These are phyloP conservation scores for Gliomastix tumulicola DNA, from an alignment of 2,329 filamentous ascomycete genomes.

Conservation along the genomic window DNA sequence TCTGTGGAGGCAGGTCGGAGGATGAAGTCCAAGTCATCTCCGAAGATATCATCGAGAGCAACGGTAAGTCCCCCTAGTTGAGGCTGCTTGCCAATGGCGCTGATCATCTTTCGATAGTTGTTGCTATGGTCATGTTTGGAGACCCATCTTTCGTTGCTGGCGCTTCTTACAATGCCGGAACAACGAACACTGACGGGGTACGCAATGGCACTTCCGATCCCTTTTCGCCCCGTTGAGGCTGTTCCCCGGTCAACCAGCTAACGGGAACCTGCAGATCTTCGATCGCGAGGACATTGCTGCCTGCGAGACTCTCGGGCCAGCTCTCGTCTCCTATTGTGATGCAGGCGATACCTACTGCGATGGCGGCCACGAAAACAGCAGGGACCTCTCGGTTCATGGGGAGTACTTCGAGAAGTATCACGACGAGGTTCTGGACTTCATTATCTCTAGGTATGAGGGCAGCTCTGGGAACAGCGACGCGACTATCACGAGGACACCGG, in stretches of 20 bases:
- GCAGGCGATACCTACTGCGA: conserved; percentile 33
- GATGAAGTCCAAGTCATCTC: conserved; percentile 17
- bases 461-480: too few species aligned
- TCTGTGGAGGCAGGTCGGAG: conserved; percentile 25
- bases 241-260: not conserved
- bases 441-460: conserved; percentile 25
- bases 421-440: conserved; percentile 22
- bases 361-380: conserved; percentile 15
- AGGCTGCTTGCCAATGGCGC: not conserved
- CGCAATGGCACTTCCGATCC: conserved; percentile 9
- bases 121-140: conserved; percentile 31
- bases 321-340: conserved; percentile 32
- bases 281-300: conserved; percentile 20
- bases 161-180: conserved; percentile 26
- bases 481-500: too few species aligned
- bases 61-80: not conserved
- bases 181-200: conserved; percentile 27
- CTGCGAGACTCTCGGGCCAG: conserved; percentile 26
- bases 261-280: conserved; percentile 21
- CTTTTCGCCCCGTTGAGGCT: not conserved
- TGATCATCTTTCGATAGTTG: conserved; percentile 18
- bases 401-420: conserved; percentile 28
- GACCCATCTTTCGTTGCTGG: conserved; percentile 31
- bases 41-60: not conserved
- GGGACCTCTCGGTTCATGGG: conserved; percentile 21